Base-by-base conservation (phyloP, 2,329 filamentous ascomycete species). In the Teratosphaeria gauchensis region DNA sequence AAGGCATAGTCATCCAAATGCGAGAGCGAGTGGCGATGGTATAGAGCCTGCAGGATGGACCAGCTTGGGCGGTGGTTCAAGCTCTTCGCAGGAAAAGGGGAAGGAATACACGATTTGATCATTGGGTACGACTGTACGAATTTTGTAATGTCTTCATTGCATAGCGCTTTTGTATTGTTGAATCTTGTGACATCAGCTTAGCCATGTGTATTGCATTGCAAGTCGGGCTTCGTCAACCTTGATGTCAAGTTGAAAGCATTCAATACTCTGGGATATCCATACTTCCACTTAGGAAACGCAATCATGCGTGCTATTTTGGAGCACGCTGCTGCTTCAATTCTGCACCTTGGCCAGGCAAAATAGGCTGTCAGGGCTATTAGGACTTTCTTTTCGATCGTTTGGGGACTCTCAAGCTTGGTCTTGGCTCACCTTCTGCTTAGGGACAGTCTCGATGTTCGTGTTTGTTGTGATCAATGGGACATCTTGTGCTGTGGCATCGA, bases 401-500 rank as follows among this genome's bases (percentile, higher is more conserved):
- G 16, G n/a, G 14, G 28, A 2, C 24, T 53, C 16, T n/a, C 52
- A n/a, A 30, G 16, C 12, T 24, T 28, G 12, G 7, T 12, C 28
- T 14, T 9, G 11, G 46, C 56, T 54, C 38, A 58, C 56, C 48
- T 21, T 35, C 28, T 28, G 51, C 6, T 58, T 53, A 24, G 32
- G 48, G 46, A 57, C 55, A 4, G 33, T 46, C 16, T 55, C 56
- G 16, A 60, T 12, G 14, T 55, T 12, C 1, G 55, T 46, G 33
- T 55, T 58, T 12, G 56, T 46, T 28, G n/a, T 19, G 19, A 58
- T 42, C 12, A 60, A 28, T 12, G 19, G 19, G 14, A 60, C 8
- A 55, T 60, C 58, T 9, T 55, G 16, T 28, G 58, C 52, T 7
- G 58, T 60, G 32, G 31, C 28, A 24, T 56, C n/a, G 30, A 19